Percentiles rank a stretch among this genome's conserved stretches.
Conservation (phyloP, 176 grass and related monocot species). For the Eleusine indica region DNA sequence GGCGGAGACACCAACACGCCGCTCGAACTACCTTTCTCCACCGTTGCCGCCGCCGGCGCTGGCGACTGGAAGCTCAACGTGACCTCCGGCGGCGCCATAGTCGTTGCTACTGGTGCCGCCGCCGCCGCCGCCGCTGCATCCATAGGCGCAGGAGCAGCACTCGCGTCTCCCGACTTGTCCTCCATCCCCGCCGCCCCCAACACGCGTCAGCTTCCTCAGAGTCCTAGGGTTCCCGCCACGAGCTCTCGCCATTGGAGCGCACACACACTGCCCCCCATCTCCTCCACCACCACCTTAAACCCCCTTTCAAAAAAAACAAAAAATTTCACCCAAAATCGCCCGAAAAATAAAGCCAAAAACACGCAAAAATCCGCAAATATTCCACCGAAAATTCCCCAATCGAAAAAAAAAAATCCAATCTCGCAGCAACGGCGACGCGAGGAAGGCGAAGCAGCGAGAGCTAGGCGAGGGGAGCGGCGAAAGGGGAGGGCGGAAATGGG, state of each 20-base stretch:
- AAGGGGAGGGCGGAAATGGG: slow-evolving; percentile 56
- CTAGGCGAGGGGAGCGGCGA: slow-evolving; percentile 24
- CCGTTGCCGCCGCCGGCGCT: background rate
- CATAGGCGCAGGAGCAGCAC: slow-evolving; percentile 16
- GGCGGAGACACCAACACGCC: slow-evolving; percentile 27
- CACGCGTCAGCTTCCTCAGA: slow-evolving; percentile 18
- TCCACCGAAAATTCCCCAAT: slow-evolving; percentile 26
- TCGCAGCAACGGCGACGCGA: background rate
- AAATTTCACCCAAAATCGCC: slow-evolving; percentile 15
- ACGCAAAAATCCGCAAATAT: slow-evolving; percentile 28
- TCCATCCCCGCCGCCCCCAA: slow-evolving; percentile 56
- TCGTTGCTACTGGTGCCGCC: background rate
- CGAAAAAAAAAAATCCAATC: background rate
- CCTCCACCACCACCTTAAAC: slow-evolving; percentile 16
- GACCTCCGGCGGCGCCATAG: slow-evolving; percentile 25
- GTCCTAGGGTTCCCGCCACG: slow-evolving; percentile 34
- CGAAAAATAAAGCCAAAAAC: slow-evolving; percentile 43
- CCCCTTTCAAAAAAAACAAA: background rate
- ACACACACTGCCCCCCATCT: slow-evolving; percentile 51
- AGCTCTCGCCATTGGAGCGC: slow-evolving; percentile 60
- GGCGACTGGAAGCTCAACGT: slow-evolving; percentile 37
- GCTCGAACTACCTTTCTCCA: slow-evolving; percentile 46
- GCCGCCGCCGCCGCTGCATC: background rate
- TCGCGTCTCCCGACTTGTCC: slow-evolving; percentile 45
- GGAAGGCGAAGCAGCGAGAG: slow-evolving; percentile 29